These are phyloP conservation scores for Eurotiales sp. DNA, from an alignment of 2,329 filamentous ascomycete species.

Conservation along the genomic window DNA sequence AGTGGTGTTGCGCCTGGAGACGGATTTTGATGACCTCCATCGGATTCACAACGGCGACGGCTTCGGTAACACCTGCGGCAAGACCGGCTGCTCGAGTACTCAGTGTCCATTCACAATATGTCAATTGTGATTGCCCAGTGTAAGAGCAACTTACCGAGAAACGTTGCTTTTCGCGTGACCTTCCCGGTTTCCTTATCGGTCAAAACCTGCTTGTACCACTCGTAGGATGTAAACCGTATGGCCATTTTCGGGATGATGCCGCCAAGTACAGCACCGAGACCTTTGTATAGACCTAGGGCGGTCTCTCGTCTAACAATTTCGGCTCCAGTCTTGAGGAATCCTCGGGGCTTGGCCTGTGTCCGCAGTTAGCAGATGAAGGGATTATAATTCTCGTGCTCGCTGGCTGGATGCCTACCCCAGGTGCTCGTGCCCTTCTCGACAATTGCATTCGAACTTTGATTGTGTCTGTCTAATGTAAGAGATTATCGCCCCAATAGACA, in stretches of 20 bases:
- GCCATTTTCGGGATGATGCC: conserved; percentile 99
- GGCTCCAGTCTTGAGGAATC: conserved; percentile 79
- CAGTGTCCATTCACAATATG: neutral
- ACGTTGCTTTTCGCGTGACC: conserved; percentile 69
- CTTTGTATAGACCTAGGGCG: conserved; percentile 91
- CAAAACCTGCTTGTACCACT: conserved; percentile 84
- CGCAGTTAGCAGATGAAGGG: conserved; percentile 7
- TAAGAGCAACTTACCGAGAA: conserved; percentile 57
- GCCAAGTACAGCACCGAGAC: conserved; percentile 90
- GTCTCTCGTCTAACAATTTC: conserved; percentile 90
- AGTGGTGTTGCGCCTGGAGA: conserved; percentile 95
- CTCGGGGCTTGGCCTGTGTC: conserved; percentile 66
- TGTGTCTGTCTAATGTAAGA: conserved; percentile 58
- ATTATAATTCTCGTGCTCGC: neutral
- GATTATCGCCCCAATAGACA: conserved; percentile 17
- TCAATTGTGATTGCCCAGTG: conserved; percentile 23
- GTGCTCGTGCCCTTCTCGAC: conserved; percentile 75
- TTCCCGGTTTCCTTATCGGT: conserved; percentile 64
- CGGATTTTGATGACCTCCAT: conserved; percentile 99
- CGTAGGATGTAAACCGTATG: conserved; percentile 96
- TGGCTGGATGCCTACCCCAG: conserved; percentile 58
- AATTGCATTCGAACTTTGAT: conserved; percentile 99
- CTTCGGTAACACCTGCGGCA: conserved; percentile 90
- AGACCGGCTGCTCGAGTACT: conserved; percentile 63
- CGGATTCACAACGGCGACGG: conserved; percentile 90